phyloP scores from a whole-genome alignment of 345 rosid species.

The Eucalyptus victrix region DNA sequence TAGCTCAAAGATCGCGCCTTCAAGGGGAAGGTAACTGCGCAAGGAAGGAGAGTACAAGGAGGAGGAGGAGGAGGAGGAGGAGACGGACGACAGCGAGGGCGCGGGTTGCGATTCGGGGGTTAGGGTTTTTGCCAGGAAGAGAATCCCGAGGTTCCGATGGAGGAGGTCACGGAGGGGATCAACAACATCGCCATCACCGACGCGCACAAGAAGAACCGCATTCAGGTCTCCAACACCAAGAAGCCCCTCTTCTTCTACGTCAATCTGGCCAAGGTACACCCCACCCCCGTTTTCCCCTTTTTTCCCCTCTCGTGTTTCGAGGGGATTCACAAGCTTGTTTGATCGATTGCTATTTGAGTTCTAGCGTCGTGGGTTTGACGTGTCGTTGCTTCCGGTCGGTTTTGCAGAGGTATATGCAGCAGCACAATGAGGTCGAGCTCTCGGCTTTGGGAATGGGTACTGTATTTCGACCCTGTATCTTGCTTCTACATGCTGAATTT shows the following conservation, averaged over 20 bases:
- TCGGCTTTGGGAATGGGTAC: conserved; percentile 81
- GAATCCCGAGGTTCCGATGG: neutral
- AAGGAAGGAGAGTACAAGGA: neutral
- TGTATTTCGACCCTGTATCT: neutral
- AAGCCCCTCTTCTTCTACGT: conserved; percentile 70
- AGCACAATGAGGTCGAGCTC: conserved; percentile 51
- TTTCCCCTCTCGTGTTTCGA: neutral
- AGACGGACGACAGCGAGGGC: neutral
- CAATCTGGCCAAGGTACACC: conserved; percentile 58
- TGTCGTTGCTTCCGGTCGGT: neutral
- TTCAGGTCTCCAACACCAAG: conserved; percentile 67
- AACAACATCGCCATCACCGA: conserved; percentile 12
- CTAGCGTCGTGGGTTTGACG: neutral
- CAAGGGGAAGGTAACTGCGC: neutral
- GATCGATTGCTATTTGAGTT: neutral
- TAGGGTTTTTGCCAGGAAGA: neutral
- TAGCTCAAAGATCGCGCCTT: neutral
- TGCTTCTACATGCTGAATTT: neutral
- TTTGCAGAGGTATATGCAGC: conserved; percentile 77
- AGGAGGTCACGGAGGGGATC: conserved; percentile 5
- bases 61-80: neutral
- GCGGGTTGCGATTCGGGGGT: neutral
- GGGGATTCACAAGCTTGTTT: neutral
- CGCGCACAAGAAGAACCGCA: conserved; percentile 41
- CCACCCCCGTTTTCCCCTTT: neutral